Percentiles rank a stretch among this genome's conserved stretches.
These are phyloP conservation scores for Gastroboletus turbinatus DNA, from an alignment of 1,284 basidiomycete species.

Conservation along the genomic window DNA sequence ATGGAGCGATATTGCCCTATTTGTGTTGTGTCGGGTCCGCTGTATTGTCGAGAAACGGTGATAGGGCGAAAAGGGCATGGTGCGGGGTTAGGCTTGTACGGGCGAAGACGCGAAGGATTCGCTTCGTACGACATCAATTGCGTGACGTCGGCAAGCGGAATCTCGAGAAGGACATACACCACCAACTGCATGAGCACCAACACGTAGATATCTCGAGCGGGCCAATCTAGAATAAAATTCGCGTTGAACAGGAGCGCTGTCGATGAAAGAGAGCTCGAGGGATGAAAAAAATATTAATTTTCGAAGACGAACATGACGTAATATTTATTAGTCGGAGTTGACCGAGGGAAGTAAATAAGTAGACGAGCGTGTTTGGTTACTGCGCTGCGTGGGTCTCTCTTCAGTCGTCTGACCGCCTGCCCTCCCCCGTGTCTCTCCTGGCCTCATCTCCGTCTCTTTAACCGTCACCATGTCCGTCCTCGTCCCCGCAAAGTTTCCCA, in stretches of 20 bases:
- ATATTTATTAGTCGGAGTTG: slow-evolving; percentile 25
- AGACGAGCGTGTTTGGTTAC: slow-evolving; percentile 2
- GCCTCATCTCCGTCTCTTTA: slow-evolving; percentile 27
- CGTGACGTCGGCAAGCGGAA: background rate
- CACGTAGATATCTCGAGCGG: background rate
- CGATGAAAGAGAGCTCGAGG: background rate
- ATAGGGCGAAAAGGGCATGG: slow-evolving; percentile 1
- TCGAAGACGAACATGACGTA: slow-evolving; percentile 9
- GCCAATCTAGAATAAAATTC: too few species aligned
- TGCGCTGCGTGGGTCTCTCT: slow-evolving; percentile 20
- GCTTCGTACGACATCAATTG: slow-evolving; percentile 3
- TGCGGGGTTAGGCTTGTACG: slow-evolving; percentile 13
- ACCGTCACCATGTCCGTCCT: slow-evolving; percentile 30
- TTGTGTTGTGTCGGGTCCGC: background rate
- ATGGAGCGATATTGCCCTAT: background rate
- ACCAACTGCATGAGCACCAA: background rate
- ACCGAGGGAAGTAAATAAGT: slow-evolving; percentile 19
- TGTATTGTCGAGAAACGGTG: background rate
- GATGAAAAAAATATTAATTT: background rate
- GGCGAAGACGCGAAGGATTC: background rate
- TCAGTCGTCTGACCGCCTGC: slow-evolving; percentile 6
- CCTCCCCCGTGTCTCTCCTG: slow-evolving; percentile 14
- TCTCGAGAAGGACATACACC: background rate
- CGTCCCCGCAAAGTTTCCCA: slow-evolving; percentile 30
- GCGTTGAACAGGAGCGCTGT: background rate